A percentile compares a stretch with the other conserved stretches of the same genome.
phyloP scores from a whole-genome alignment of 768 basidiomycete species.

The Termitomyces bulborhizus region DNA sequence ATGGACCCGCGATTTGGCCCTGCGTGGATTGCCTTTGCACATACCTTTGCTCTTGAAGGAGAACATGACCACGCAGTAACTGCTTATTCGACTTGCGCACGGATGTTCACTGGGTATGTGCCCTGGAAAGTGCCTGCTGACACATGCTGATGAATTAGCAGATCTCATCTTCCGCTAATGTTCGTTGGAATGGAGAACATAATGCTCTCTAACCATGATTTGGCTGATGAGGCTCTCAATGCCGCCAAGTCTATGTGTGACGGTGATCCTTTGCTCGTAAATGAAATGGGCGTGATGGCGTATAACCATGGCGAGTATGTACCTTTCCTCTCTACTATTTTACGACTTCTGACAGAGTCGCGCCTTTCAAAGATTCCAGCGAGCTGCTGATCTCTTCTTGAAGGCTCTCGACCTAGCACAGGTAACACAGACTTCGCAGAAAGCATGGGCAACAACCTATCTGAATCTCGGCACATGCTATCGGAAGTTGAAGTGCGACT shows the following conservation, averaged over 20 bases:
- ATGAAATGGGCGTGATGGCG: slow-evolving; percentile 91
- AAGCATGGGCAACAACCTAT: slow-evolving; percentile 85
- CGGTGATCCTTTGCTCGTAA: slow-evolving; percentile 83
- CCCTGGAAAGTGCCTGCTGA: slow-evolving; percentile 12
- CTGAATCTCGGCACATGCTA: slow-evolving; percentile 89
- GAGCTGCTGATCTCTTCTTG: slow-evolving; percentile 66
- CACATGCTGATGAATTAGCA: slow-evolving; percentile 21
- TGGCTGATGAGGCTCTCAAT: slow-evolving; percentile 85
- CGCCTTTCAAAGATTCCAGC: slow-evolving; percentile 50
- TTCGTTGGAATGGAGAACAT: slow-evolving; percentile 99
- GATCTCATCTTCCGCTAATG: slow-evolving; percentile 91
- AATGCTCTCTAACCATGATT: slow-evolving; percentile 68
- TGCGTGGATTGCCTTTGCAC: slow-evolving; percentile 97
- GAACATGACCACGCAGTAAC: slow-evolving; percentile 99
- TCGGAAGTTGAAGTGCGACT: slow-evolving; percentile 68
- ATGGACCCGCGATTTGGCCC: slow-evolving; percentile 97
- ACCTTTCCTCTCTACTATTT: neutral
- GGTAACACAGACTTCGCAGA: slow-evolving; percentile 78
- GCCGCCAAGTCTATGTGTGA: slow-evolving; percentile 80
- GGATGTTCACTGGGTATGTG: slow-evolving; percentile 88
- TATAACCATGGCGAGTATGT: slow-evolving; percentile 81
- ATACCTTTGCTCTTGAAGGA: slow-evolving; percentile 94
- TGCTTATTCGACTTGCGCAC: slow-evolving; percentile 93
- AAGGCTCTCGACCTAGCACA: slow-evolving; percentile 76
- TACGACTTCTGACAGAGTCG: neutral